Conservation (phyloP, 257 asterid species). For the Asclepias syriaca region DNA sequence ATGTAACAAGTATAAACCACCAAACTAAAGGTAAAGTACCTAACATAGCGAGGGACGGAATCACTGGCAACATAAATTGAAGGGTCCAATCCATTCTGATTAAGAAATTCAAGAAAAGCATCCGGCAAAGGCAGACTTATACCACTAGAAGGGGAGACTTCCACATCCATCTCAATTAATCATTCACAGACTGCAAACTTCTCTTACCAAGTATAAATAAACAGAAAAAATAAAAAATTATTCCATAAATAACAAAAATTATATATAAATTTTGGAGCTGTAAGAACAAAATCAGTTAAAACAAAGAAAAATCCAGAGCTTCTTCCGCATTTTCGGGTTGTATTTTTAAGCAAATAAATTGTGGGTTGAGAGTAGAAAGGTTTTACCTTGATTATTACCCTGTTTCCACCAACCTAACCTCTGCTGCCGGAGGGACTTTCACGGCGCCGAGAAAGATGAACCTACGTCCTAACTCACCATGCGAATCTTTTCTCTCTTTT, state of each 20-base stretch:
- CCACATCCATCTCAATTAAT: slow-evolving; percentile 22
- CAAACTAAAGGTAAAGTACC: slow-evolving; percentile 36
- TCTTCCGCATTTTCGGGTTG: neutral
- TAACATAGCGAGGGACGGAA: slow-evolving; percentile 78
- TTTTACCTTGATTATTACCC: neutral
- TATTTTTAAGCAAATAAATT: neutral
- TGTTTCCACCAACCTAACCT: neutral
- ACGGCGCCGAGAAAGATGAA: too few species aligned
- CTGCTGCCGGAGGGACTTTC: too few species aligned
- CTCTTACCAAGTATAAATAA: neutral
- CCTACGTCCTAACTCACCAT: too few species aligned
- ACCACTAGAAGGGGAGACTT: slow-evolving; percentile 20
- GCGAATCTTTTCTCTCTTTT: too few species aligned
- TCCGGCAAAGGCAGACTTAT: slow-evolving; percentile 53
- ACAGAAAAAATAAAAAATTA: neutral
- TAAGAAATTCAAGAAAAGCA: slow-evolving; percentile 66
- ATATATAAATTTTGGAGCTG: neutral
- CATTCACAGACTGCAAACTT: neutral
- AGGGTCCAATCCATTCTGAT: slow-evolving; percentile 69
- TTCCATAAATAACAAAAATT: too few species aligned
- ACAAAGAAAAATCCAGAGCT: neutral
- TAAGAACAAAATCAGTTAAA: neutral
- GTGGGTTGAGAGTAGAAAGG: neutral
- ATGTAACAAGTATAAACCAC: neutral
- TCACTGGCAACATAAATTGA: slow-evolving; percentile 53